These are phyloP conservation scores for Passalora sequoiae DNA, from an alignment of 2,329 filamentous ascomycete species.

Conservation along the genomic window DNA sequence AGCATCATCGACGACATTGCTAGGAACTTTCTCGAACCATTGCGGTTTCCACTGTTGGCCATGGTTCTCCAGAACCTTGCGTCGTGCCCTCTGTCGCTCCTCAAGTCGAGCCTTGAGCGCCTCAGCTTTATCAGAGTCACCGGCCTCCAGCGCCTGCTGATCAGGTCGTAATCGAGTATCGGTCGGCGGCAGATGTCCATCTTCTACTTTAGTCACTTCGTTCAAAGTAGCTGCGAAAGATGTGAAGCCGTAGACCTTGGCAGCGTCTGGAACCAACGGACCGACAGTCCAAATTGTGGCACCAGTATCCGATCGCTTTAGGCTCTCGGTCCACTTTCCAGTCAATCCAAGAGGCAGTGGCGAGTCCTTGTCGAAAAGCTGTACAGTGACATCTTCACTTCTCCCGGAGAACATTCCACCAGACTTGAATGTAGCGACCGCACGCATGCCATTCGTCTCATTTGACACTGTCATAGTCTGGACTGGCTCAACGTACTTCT, in stretches of 20 bases:
- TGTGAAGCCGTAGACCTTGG: slow-evolving; percentile 81
- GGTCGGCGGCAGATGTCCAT: slow-evolving; percentile 68
- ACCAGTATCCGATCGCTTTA: slow-evolving; percentile 60
- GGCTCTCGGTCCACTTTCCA: slow-evolving; percentile 78
- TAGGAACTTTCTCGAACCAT: slow-evolving; percentile 72
- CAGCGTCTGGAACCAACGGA: slow-evolving; percentile 69
- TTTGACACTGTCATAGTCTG: slow-evolving; percentile 82
- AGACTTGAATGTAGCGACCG: slow-evolving; percentile 82
- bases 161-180: slow-evolving; percentile 82
- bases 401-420: slow-evolving; percentile 97
- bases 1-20: slow-evolving; percentile 23
- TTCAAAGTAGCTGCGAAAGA: slow-evolving; percentile 81
- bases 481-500: slow-evolving; percentile 95
- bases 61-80: slow-evolving; percentile 68
- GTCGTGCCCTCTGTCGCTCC: slow-evolving; percentile 71
- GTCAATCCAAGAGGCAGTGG: slow-evolving; percentile 62
- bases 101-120: slow-evolving; percentile 76
- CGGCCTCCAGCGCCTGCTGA: slow-evolving; percentile 76
- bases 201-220: slow-evolving; percentile 76
- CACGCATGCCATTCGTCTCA: slow-evolving; percentile 77
- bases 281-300: slow-evolving; percentile 75
- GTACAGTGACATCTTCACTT: slow-evolving; percentile 79
- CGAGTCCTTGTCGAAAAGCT: slow-evolving; percentile 62
- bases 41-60: slow-evolving; percentile 68
- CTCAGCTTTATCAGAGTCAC: slow-evolving; percentile 78